These are phyloP conservation scores for Aphanomyces astaci DNA, from an alignment of 352 stramenopile species.

Conservation along the genomic window DNA sequence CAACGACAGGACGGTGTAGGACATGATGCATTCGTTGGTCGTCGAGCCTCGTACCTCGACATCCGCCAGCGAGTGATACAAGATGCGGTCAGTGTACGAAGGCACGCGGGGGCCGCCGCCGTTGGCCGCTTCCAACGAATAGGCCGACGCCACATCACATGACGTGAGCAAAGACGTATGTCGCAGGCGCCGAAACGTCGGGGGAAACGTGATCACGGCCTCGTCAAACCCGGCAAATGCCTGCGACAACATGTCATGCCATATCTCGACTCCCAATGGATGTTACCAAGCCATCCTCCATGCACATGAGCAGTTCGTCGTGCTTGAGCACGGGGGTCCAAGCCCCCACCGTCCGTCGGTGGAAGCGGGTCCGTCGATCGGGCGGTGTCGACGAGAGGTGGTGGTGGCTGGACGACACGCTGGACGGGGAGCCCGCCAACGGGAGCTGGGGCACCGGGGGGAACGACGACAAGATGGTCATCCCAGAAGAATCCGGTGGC, in stretches of 20 bases:
- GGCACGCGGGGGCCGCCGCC: conserved; percentile 68
- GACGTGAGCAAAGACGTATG: conserved; percentile 33
- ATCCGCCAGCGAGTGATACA: conserved; percentile 59
- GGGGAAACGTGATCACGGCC: conserved; percentile 58
- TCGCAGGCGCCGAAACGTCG: conserved; percentile 72
- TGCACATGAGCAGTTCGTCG: conserved; percentile 45
- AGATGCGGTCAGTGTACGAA: conserved; percentile 84
- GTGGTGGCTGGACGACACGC: not conserved
- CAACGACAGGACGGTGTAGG: no score
- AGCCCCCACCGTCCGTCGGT: not conserved
- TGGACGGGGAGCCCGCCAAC: not conserved
- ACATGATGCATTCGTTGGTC: no score
- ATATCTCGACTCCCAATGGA: conserved; percentile 27
- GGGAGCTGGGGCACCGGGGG: not conserved
- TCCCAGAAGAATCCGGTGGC: not conserved
- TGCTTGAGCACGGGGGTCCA: conserved; percentile 31
- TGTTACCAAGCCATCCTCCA: not conserved
- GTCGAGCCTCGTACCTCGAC: no score
- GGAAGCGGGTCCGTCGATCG: not conserved
- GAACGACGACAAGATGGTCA: not conserved
- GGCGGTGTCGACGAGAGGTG: not conserved
- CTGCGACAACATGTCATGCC: conserved; percentile 52
- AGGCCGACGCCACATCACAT: conserved; percentile 26
- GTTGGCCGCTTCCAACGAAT: conserved; percentile 42
- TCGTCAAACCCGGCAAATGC: conserved; percentile 55